Evolutionary conservation across 2,329 filamentous ascomycete genomes (phyloP).

Genomic region (Colletotrichum australisinense): DNA sequence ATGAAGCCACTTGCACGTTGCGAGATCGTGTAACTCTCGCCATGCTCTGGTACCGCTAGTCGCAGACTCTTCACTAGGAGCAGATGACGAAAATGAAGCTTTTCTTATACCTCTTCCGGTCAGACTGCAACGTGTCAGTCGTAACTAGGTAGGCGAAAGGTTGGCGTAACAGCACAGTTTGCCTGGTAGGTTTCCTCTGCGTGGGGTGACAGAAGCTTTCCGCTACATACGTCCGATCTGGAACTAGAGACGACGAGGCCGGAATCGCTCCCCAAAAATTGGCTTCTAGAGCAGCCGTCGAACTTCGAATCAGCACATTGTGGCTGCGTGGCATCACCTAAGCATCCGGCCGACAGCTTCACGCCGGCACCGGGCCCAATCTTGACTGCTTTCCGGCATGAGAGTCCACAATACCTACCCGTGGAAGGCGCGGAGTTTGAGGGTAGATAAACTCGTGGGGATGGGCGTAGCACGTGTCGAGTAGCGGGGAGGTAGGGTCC

Average conservation of each 20-base stretch:
- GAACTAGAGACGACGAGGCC: not conserved
- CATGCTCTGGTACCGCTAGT: not conserved
- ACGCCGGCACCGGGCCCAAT: not conserved
- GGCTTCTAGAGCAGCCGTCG: not conserved
- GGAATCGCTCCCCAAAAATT: not conserved
- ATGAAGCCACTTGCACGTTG: not conserved
- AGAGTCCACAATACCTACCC: not conserved
- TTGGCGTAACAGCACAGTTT: not conserved
- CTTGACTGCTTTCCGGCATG: not conserved
- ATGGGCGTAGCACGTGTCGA: not conserved
- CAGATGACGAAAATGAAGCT: not conserved
- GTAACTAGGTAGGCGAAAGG: not conserved
- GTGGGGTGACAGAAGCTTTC: not conserved
- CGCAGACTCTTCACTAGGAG: not conserved
- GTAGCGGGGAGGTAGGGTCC: not conserved
- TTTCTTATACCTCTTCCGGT: not conserved
- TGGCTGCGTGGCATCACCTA: slow-evolving; percentile 5
- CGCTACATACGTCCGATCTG: not conserved
- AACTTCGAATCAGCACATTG: not conserved
- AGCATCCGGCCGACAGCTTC: slow-evolving; percentile 7
- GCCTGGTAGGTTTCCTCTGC: not conserved
- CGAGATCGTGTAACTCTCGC: not conserved
- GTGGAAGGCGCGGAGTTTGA: not conserved
- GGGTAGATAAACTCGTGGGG: not conserved
- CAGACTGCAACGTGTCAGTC: not conserved